These are phyloP conservation scores for Boletellus ananas DNA, from an alignment of 768 basidiomycete species.

Conservation along the genomic window DNA sequence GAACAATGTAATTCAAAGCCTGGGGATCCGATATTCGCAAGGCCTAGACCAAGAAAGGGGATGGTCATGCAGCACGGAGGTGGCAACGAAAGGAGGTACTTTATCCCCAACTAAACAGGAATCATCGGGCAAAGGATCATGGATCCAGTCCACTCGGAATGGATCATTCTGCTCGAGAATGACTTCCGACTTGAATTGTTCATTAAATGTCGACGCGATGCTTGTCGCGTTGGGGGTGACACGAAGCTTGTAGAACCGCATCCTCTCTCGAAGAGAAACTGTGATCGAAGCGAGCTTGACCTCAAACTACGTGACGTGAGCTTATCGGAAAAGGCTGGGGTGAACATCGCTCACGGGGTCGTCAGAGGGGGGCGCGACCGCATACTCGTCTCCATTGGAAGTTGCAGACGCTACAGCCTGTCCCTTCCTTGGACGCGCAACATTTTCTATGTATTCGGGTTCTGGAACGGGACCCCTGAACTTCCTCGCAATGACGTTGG, in stretches of 20 bases:
- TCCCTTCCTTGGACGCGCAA: constrained; percentile 52
- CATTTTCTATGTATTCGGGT: constrained; percentile 44
- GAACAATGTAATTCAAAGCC: constrained; percentile 62
- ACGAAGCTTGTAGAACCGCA: constrained; percentile 81
- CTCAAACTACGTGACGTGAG: constrained; percentile 52
- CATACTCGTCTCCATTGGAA: constrained; percentile 48
- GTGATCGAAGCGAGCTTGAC: constrained; percentile 70
- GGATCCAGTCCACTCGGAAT: constrained; percentile 82
- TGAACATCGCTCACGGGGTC: constrained; percentile 51
- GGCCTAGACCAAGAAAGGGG: constrained; percentile 44
- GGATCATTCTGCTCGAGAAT: constrained; percentile 84
- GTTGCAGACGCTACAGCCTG: constrained; percentile 20
- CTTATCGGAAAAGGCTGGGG: neutral
- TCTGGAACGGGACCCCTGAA: constrained; percentile 42
- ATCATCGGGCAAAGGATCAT: constrained; percentile 43
- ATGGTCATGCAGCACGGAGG: constrained; percentile 2
- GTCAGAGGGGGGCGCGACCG: constrained; percentile 43
- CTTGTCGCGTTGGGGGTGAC: constrained; percentile 67
- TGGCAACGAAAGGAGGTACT: constrained; percentile 34
- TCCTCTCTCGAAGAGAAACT: constrained; percentile 71
- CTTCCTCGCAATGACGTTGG: constrained; percentile 72
- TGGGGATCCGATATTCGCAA: constrained; percentile 67
- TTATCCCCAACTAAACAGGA: constrained; percentile 64
- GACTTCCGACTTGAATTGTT: constrained; percentile 79
- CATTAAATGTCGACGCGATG: constrained; percentile 77